Evolutionary conservation across 345 rosid genomes (phyloP).

Genomic region (Durio zibethinus): DNA sequence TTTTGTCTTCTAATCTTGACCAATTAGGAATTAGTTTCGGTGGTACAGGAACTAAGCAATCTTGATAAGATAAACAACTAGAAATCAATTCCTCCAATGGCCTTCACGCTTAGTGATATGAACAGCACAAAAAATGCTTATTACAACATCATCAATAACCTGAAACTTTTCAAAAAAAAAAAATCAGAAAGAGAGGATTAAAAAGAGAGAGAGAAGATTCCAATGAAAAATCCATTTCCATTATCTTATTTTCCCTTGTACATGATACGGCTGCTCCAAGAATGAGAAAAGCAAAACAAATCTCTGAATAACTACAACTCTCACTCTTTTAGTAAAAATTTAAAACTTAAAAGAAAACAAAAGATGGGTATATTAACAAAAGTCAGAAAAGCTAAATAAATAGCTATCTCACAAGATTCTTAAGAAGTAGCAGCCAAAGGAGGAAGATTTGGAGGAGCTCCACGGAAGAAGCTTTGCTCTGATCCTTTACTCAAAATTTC

Average conservation of each 20-base stretch:
- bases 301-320: not conserved
- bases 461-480: constrained; percentile 32
- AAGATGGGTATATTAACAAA: constrained; percentile 26
- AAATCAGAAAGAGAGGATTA: too few relatives aligned
- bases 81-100: not conserved
- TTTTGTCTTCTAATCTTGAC: not conserved
- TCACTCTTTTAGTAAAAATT: not conserved
- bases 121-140: not conserved
- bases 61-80: not conserved
- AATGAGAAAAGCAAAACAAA: constrained; percentile 3
- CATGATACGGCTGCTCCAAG: constrained; percentile 23
- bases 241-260: constrained; percentile 29
- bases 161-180: not conserved
- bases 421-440: constrained; percentile 61
- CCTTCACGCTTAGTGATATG: not conserved
- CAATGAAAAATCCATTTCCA: constrained; percentile 24
- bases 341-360: too few relatives aligned
- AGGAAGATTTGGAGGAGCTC: constrained; percentile 29
- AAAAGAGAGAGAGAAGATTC: not conserved
- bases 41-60: not conserved
- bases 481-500: constrained; percentile 28
- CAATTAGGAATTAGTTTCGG: not conserved
- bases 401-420: constrained; percentile 26
- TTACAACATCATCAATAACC: not conserved
- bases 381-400: constrained; percentile 32